Percentiles rank a stretch among this genome's conserved stretches.
Evolutionary conservation across 257 asterid species (phyloP).

Genomic region (Coffea eugenioides): DNA sequence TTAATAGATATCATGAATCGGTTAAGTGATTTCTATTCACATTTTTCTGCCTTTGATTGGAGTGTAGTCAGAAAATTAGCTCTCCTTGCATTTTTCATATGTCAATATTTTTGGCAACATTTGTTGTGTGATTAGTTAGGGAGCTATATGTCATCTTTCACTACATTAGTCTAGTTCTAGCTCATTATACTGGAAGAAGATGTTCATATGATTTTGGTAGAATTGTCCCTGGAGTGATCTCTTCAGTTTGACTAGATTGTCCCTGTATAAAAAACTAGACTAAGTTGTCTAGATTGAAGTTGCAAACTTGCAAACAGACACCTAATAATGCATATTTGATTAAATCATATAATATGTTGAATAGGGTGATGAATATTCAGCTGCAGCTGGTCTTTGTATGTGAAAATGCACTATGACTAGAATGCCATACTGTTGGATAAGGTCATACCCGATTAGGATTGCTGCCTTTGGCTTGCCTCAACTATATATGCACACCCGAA

Average conservation of each 20-base stretch:
- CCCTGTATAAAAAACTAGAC: not conserved
- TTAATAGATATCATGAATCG: not conserved
- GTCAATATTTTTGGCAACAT: not conserved
- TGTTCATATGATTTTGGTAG: not conserved
- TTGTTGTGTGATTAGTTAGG: not conserved
- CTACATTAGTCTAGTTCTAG: not conserved
- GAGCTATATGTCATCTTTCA: not conserved
- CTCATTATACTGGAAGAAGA: not conserved
- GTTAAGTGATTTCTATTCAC: not conserved
- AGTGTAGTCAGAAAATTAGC: not conserved
- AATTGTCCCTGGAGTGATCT: not conserved
- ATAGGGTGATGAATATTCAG: no score
- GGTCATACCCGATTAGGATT: not conserved
- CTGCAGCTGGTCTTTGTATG: no score
- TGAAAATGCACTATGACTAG: no score
- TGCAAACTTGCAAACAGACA: no score
- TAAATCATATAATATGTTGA: no score
- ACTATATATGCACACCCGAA: no score
- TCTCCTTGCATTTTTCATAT: not conserved
- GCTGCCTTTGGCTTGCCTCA: not conserved
- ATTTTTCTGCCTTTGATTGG: not conserved
- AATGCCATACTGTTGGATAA: not conserved
- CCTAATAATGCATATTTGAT: no score
- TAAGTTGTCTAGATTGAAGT: no score
- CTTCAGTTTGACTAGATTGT: not conserved